These are phyloP conservation scores for Giardia duodenalis DNA, from an alignment of 208 protist species.

Conservation along the genomic window DNA sequence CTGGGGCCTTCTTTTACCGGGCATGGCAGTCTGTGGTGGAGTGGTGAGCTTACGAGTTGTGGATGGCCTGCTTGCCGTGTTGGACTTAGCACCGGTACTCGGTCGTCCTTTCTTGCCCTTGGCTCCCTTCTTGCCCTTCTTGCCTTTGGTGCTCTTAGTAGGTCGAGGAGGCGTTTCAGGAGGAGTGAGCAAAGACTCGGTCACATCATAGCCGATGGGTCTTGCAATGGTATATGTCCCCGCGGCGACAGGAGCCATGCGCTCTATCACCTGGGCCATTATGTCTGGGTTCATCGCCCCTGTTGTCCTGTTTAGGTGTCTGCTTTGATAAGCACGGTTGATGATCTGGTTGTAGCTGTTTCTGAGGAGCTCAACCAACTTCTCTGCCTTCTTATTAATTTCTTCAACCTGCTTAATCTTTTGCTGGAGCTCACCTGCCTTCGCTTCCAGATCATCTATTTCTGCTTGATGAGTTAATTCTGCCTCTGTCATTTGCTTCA, in stretches of 20 bases:
- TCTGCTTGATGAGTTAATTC: background rate
- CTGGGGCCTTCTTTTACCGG: too few relatives aligned
- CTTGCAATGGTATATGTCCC: background rate
- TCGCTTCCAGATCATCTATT: background rate
- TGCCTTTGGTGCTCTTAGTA: background rate
- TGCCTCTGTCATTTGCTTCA: background rate
- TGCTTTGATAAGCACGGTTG: background rate
- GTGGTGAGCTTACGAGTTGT: too few relatives aligned
- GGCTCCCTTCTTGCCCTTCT: background rate
- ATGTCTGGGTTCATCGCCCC: constrained; percentile 7
- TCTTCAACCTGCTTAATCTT: background rate
- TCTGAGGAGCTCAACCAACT: background rate
- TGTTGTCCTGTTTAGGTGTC: background rate
- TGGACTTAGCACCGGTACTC: too few relatives aligned
- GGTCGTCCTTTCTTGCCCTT: background rate
- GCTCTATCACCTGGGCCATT: background rate
- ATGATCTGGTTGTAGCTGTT: background rate
- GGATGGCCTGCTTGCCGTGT: too few relatives aligned
- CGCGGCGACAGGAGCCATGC: background rate
- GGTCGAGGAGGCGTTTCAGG: background rate
- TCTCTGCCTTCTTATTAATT: background rate
- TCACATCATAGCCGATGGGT: background rate
- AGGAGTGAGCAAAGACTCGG: background rate
- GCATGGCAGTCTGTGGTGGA: too few relatives aligned
- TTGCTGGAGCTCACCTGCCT: background rate